phyloP scores from a whole-genome alignment of 2,329 filamentous ascomycete species.

The Cladophialophora carrionii region DNA sequence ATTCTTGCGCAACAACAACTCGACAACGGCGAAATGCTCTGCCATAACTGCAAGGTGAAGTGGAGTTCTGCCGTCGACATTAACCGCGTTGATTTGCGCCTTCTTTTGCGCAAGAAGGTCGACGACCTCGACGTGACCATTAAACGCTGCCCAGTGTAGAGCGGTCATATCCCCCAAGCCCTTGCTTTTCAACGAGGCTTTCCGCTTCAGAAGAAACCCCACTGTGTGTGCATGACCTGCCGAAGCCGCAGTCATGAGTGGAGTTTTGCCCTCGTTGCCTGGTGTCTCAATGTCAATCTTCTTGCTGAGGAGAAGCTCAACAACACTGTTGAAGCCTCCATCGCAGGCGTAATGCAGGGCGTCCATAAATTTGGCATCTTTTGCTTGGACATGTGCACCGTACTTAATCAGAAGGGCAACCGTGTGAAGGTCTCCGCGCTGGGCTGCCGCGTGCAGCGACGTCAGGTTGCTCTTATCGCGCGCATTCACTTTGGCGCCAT shows the following conservation, averaged over 20 bases:
- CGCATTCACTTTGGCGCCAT: conserved; percentile 10
- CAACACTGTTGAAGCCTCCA: conserved; percentile 2
- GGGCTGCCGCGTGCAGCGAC: conserved; percentile 4
- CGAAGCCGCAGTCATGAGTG: conserved; percentile 9
- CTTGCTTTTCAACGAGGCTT: conserved; percentile 5
- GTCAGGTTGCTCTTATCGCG: conserved; percentile 6
- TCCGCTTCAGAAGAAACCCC: conserved; percentile 2
- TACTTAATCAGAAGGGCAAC: neutral
- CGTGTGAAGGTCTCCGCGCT: conserved; percentile 2
- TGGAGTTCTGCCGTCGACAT: conserved; percentile 7
- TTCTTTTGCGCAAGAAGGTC: conserved; percentile 12
- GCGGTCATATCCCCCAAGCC: conserved; percentile 8
- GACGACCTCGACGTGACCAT: conserved; percentile 8
- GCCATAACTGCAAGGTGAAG: conserved; percentile 10
- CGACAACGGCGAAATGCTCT: conserved; percentile 5
- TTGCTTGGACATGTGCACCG: neutral
- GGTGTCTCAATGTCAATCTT: conserved; percentile 4
- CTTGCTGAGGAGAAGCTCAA: conserved; percentile 1
- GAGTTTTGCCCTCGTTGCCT: conserved; percentile 10
- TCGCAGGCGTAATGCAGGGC: conserved; percentile 6
- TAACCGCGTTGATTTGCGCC: conserved; percentile 8
- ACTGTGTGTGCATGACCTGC: conserved; percentile 9
- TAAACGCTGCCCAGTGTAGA: conserved; percentile 6
- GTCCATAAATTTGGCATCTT: conserved; percentile 8
- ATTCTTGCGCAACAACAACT: conserved; percentile 8